Base-by-base conservation (phyloP, 2,329 filamentous ascomycete genomes). In the Fusarium austroafricanum region DNA sequence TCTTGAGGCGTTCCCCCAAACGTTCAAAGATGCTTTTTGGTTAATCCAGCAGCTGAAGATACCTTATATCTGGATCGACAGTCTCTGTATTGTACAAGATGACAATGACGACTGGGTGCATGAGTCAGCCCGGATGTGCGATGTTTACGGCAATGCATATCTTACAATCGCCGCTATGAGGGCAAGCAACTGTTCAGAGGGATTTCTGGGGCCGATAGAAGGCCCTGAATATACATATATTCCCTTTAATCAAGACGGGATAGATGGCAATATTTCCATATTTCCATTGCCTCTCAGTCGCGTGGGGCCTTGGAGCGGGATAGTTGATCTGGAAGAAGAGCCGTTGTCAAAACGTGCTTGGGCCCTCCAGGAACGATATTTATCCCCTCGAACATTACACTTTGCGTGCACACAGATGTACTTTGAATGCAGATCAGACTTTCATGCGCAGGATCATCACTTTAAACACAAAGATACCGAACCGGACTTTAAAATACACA, bases 161-260 rank as follows among this genome's bases (percentile, higher is more conserved):
- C 21, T 44, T 2, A 57, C 46, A 0, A 43, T 57, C 0, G 38
- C 38, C 1, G 38, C 54, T 10, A 23, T 15, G 0, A 53, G 21
- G 15, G 39, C 54, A 3, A 23, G 8, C 0, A 20, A 31, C 3
- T 52, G 54, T 3, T 52, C 38, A 3, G 46, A 56, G 4, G 54
- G 54, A 1, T 43, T 56, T 4, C 2, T 56, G 0, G 4, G 29
- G 1, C 4, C 3, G 0, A 37, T 11, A 10, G 5, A 10, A 12
- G 21, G 12, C 2, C 2, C 8, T 2, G 4, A 11, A 1, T 35
- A 23, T 17, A 18, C 14, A 12, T 2, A 51, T 1, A 7, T 51
- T 10, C 46, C 29, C 0, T 51, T 51, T 5, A 1, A 5, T 1
- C 0, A 2, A 3, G n/a, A 21, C 3, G 28, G 6, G 2, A n/a